These are phyloP conservation scores for Crithidia expoeki DNA, from an alignment of 208 protist species.

Conservation along the genomic window DNA sequence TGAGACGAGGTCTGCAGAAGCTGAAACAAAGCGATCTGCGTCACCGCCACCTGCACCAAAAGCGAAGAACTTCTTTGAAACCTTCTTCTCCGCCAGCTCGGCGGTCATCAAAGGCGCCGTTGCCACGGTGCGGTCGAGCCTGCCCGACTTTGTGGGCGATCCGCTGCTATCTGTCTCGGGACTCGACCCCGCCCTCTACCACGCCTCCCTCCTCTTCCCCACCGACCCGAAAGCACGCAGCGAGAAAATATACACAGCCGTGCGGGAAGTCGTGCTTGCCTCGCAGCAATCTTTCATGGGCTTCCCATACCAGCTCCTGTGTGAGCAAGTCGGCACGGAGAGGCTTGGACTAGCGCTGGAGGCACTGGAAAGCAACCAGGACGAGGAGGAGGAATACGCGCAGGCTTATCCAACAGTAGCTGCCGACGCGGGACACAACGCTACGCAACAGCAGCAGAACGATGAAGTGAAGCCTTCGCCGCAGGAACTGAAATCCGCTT, in stretches of 20 bases:
- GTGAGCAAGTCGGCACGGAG: slow-evolving; percentile 59
- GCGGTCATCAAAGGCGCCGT: slow-evolving; percentile 34
- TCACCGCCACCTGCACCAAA: slow-evolving; percentile 1
- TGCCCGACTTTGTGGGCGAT: slow-evolving; percentile 44
- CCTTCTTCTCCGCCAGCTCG: slow-evolving; percentile 27
- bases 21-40: neutral
- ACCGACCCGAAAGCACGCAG: slow-evolving; percentile 36
- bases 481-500: neutral
- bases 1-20: neutral
- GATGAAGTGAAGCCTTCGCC: neutral
- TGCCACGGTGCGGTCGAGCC: slow-evolving; percentile 27
- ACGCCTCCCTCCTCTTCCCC: slow-evolving; percentile 38
- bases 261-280: slow-evolving; percentile 56
- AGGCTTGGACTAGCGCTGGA: slow-evolving; percentile 49
- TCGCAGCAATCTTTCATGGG: slow-evolving; percentile 77
- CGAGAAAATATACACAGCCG: slow-evolving; percentile 47
- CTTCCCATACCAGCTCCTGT: slow-evolving; percentile 66
- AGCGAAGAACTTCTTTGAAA: slow-evolving; percentile 33
- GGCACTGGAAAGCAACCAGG: slow-evolving; percentile 28
- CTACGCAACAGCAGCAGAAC: neutral
- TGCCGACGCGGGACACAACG: neutral
- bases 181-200: slow-evolving; percentile 23
- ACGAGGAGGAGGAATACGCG: slow-evolving; percentile 23
- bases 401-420: neutral
- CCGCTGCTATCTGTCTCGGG: slow-evolving; percentile 35